Evolutionary conservation across 768 basidiomycete genomes (phyloP).

Genomic region (Leccinum aurantiacum): DNA sequence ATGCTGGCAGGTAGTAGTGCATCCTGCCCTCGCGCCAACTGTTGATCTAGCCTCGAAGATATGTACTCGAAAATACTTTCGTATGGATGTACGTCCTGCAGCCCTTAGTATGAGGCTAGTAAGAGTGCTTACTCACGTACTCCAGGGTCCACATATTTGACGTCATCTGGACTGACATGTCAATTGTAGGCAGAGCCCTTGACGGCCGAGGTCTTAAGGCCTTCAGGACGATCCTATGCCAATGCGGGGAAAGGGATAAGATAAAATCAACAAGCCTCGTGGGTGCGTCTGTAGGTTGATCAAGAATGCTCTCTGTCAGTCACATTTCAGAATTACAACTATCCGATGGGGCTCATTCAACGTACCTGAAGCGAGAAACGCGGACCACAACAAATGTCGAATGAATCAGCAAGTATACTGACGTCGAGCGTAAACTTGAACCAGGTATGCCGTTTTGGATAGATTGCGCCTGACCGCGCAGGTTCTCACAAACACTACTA

Average conservation of each 20-base stretch:
- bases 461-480: neutral
- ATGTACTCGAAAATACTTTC: neutral
- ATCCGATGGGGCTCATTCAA: neutral
- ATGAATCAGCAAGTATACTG: neutral
- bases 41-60: neutral
- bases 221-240: neutral
- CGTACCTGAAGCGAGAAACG: neutral
- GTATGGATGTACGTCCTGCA: neutral
- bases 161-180: neutral
- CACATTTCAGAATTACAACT: neutral
- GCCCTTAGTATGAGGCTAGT: neutral
- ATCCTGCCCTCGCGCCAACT: neutral
- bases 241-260: neutral
- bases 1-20: neutral
- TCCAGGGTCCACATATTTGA: neutral
- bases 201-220: neutral
- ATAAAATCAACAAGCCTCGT: neutral
- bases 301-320: neutral
- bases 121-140: neutral
- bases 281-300: neutral
- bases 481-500: neutral
- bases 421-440: neutral
- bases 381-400: neutral
- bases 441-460: neutral
- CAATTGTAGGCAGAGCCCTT: neutral